These are phyloP conservation scores for Geotrichum siamense DNA, from an alignment of 1,139 yeast species.

Conservation along the genomic window DNA sequence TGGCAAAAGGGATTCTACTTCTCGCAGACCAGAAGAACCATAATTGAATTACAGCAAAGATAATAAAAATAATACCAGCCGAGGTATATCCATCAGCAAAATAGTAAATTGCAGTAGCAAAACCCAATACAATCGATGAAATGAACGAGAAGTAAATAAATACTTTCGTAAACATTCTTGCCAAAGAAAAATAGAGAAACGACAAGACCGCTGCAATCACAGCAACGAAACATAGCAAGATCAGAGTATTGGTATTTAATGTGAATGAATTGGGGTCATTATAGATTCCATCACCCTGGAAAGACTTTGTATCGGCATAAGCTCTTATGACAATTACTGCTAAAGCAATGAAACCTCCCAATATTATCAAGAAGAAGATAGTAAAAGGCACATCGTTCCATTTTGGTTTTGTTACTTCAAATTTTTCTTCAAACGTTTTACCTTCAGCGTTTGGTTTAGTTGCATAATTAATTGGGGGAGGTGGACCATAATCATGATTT, in stretches of 20 bases:
- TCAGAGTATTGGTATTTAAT: conserved; percentile 64
- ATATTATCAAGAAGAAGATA: conserved; percentile 51
- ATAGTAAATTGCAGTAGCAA: conserved; percentile 72
- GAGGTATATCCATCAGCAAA: conserved; percentile 54
- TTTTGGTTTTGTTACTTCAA: conserved; percentile 56
- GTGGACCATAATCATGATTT: conserved; percentile 17
- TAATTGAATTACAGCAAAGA: conserved; percentile 44
- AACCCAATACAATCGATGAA: conserved; percentile 57
- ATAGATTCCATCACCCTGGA: conserved; percentile 64
- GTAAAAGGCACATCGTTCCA: conserved; percentile 55
- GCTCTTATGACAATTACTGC: conserved; percentile 64
- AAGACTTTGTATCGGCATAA: conserved; percentile 47
- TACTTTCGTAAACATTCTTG: conserved; percentile 55
- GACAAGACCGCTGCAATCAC: conserved; percentile 58
- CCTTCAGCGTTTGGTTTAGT: conserved; percentile 32
- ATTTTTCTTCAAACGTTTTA: conserved; percentile 56
- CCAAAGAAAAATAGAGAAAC: conserved; percentile 48
- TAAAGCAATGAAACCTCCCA: conserved; percentile 64
- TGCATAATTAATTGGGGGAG: conserved; percentile 23
- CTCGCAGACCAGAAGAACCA: conserved; percentile 50
- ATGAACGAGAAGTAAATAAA: conserved; percentile 69
- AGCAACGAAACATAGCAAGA: conserved; percentile 61
- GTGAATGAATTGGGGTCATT: conserved; percentile 47
- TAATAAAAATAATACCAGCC: conserved; percentile 67
- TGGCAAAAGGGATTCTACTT: conserved; percentile 62